Conservation (phyloP, 2,329 filamentous ascomycete species). For the Cladophialophora carrionii region DNA sequence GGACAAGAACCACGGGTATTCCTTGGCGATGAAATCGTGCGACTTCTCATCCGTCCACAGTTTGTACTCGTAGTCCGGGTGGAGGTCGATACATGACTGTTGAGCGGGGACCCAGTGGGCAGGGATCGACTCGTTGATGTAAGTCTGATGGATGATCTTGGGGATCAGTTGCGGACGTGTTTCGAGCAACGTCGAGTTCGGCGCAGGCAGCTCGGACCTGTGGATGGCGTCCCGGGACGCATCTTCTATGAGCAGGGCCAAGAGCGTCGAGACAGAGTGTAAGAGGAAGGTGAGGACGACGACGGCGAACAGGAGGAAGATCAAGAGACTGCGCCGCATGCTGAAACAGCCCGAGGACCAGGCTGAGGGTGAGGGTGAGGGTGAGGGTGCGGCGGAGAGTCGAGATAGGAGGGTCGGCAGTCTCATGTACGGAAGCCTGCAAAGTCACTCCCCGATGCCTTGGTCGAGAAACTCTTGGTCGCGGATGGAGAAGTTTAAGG, state of each 20-base stretch:
- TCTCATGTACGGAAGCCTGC: background rate
- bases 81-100: conserved; percentile 67
- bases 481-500: conserved; percentile 16
- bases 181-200: conserved; percentile 63
- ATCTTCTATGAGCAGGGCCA: conserved; percentile 70
- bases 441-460: background rate
- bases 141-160: conserved; percentile 78
- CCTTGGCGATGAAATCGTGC: conserved; percentile 69
- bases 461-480: background rate
- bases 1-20: conserved; percentile 77
- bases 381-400: conserved; percentile 1
- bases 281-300: conserved; percentile 67
- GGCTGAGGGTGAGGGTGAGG: background rate
- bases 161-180: conserved; percentile 66
- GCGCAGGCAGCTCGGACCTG: conserved; percentile 66
- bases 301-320: conserved; percentile 68
- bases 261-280: conserved; percentile 69
- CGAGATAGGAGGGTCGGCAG: conserved; percentile 7
- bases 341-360: conserved; percentile 37
- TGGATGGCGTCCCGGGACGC: conserved; percentile 69
- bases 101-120: conserved; percentile 67
- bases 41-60: conserved; percentile 75
- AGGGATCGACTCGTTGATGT: conserved; percentile 71
- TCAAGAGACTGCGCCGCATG: conserved; percentile 64
- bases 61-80: conserved; percentile 74